A percentile compares a stretch with the other conserved stretches of the same genome.
These are phyloP conservation scores for Oryza brachyantha DNA, from an alignment of 176 grass and related monocot species.

Conservation along the genomic window DNA sequence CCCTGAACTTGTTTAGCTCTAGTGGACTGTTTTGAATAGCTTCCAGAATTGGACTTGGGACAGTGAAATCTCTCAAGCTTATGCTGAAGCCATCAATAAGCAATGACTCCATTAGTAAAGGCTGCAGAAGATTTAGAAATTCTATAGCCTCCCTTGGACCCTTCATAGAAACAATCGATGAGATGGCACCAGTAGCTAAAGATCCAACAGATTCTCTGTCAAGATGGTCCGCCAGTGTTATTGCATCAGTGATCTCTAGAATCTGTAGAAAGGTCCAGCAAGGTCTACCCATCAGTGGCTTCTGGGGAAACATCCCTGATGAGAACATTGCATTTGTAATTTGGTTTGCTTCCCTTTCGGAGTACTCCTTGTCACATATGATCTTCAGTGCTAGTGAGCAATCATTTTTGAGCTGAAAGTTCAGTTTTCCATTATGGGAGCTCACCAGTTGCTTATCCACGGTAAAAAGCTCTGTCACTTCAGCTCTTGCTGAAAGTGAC, in stretches of 20 bases:
- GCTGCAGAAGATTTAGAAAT: slow-evolving; percentile 59
- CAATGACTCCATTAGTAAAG: slow-evolving; percentile 60
- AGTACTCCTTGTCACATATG: slow-evolving; percentile 29
- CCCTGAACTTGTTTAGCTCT: slow-evolving; percentile 29
- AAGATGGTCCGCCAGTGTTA: slow-evolving; percentile 19
- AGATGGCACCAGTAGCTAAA: slow-evolving; percentile 26
- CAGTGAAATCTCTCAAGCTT: slow-evolving; percentile 49
- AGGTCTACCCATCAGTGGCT: slow-evolving; percentile 17
- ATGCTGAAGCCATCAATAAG: slow-evolving; percentile 59
- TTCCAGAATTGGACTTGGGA: slow-evolving; percentile 23
- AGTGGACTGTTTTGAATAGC: slow-evolving; percentile 10
- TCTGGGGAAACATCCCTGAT: slow-evolving; percentile 29
- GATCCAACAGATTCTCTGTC: slow-evolving; percentile 28
- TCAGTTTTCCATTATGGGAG: slow-evolving; percentile 59
- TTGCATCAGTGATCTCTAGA: slow-evolving; percentile 24
- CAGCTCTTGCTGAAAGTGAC: slow-evolving; percentile 57
- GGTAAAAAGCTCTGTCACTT: slow-evolving; percentile 55
- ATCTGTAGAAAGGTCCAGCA: slow-evolving; percentile 47
- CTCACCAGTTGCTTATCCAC: slow-evolving; percentile 61
- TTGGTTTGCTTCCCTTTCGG: slow-evolving; percentile 38
- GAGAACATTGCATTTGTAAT: slow-evolving; percentile 50
- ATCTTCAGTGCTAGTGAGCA: slow-evolving; percentile 54
- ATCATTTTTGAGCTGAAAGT: slow-evolving; percentile 62
- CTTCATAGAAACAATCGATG: slow-evolving; percentile 30
- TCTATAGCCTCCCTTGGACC: slow-evolving; percentile 41